These are phyloP conservation scores for Hypoxylon intermedium DNA, from an alignment of 495 filamentous ascomycete species.

Conservation along the genomic window DNA sequence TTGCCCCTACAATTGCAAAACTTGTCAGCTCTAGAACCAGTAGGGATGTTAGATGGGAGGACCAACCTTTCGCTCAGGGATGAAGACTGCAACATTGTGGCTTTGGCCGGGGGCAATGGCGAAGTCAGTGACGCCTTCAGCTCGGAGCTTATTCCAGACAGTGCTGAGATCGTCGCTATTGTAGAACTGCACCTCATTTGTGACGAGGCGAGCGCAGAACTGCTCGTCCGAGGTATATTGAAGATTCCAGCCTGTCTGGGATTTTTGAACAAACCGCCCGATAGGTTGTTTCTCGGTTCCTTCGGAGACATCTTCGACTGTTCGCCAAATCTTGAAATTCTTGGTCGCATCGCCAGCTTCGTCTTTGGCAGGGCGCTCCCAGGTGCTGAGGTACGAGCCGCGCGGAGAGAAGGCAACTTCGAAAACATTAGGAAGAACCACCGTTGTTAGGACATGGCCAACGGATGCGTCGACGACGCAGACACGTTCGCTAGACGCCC, in stretches of 20 bases:
- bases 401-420: conserved; percentile 93
- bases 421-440: conserved; percentile 82
- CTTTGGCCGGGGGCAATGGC: conserved; percentile 86
- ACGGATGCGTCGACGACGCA: conserved; percentile 81
- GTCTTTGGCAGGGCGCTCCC: conserved; percentile 92
- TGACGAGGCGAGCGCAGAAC: conserved; percentile 90
- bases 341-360: conserved; percentile 89
- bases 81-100: conserved; percentile 88
- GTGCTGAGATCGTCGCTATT: conserved; percentile 80
- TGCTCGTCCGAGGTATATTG: conserved; percentile 94
- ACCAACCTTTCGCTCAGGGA: conserved; percentile 90
- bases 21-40: conserved; percentile 27
- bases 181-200: conserved; percentile 97
- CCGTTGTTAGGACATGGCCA: conserved; percentile 76
- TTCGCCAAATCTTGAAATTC: conserved; percentile 96
- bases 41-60: not conserved
- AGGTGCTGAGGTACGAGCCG: conserved; percentile 92
- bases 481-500: conserved; percentile 88
- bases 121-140: conserved; percentile 91
- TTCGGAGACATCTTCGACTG: conserved; percentile 62
- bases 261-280: conserved; percentile 91
- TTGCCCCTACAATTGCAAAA: conserved; percentile 67
- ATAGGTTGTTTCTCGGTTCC: conserved; percentile 73
- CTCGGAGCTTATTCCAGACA: conserved; percentile 93
- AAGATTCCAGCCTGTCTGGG: conserved; percentile 93